Evolutionary conservation across 495 filamentous ascomycete species (phyloP).

Genomic region (Pyrenopolyporus hunteri): DNA sequence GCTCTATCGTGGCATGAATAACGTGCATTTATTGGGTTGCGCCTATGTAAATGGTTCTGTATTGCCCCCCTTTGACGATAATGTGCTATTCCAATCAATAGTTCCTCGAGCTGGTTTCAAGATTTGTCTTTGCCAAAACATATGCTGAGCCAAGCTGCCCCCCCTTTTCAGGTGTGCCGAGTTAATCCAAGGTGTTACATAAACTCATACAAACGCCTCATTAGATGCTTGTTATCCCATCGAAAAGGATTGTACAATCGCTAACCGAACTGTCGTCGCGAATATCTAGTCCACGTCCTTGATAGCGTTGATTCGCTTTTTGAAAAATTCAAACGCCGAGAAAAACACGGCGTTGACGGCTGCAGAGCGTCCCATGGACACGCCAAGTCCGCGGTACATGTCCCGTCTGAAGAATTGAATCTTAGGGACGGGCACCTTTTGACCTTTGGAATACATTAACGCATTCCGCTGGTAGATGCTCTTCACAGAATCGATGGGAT

Average conservation of each 20-base stretch:
- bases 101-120: conserved; percentile 14
- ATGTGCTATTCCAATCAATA: conserved; percentile 24
- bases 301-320: conserved; percentile 69
- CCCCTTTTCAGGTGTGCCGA: conserved; percentile 26
- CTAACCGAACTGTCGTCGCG: neutral
- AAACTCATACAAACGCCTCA: conserved; percentile 26
- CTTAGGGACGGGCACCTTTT: conserved; percentile 64
- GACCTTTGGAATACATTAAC: conserved; percentile 66
- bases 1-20: conserved; percentile 26
- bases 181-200: conserved; percentile 14
- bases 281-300: conserved; percentile 45
- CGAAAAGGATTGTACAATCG: conserved; percentile 23
- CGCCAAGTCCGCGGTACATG: conserved; percentile 78
- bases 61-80: conserved; percentile 1
- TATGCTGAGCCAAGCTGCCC: conserved; percentile 19
- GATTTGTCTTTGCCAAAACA: conserved; percentile 28
- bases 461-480: conserved; percentile 82
- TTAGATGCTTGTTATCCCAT: conserved; percentile 22
- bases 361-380: conserved; percentile 79
- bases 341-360: conserved; percentile 80
- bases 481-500: conserved; percentile 85
- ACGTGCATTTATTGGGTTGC: conserved; percentile 37
- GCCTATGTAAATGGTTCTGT: conserved; percentile 23
- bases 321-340: conserved; percentile 76
- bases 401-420: conserved; percentile 73